phyloP scores from a whole-genome alignment of 2,329 filamentous ascomycete species.

The Fusarium sp. region DNA sequence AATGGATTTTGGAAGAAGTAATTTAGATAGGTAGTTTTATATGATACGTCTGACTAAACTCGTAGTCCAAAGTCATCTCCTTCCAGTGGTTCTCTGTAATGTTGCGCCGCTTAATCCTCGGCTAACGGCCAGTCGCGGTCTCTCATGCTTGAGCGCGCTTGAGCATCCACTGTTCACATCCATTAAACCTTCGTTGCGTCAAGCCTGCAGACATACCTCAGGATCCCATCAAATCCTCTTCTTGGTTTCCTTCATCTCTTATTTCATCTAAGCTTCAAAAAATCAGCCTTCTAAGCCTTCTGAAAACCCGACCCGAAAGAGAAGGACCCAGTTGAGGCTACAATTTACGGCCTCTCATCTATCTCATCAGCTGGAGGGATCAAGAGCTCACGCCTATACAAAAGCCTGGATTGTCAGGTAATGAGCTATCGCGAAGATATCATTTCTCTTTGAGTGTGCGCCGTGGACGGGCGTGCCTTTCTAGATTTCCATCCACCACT shows the following conservation, averaged over 20 bases:
- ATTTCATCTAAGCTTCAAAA: background rate
- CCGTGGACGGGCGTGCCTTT: background rate
- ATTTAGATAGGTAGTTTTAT: too few species aligned
- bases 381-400: background rate
- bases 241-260: background rate
- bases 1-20: background rate
- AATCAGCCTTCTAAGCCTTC: background rate
- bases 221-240: slow-evolving; percentile 13
- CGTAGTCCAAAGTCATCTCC: background rate
- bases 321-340: background rate
- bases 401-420: background rate
- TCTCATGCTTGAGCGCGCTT: slow-evolving; percentile 31
- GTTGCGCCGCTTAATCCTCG: slow-evolving; percentile 43
- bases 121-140: slow-evolving; percentile 30
- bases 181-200: slow-evolving; percentile 25
- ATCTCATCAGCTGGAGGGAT: slow-evolving; percentile 5
- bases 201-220: slow-evolving; percentile 16
- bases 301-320: background rate
- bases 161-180: slow-evolving; percentile 17
- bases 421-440: slow-evolving; percentile 27
- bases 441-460: background rate
- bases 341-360: slow-evolving; percentile 7
- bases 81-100: too few species aligned
- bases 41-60: background rate
- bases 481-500: background rate